Conservation (phyloP, 495 filamentous ascomycete species). For the Penicillium egyptiacum region DNA sequence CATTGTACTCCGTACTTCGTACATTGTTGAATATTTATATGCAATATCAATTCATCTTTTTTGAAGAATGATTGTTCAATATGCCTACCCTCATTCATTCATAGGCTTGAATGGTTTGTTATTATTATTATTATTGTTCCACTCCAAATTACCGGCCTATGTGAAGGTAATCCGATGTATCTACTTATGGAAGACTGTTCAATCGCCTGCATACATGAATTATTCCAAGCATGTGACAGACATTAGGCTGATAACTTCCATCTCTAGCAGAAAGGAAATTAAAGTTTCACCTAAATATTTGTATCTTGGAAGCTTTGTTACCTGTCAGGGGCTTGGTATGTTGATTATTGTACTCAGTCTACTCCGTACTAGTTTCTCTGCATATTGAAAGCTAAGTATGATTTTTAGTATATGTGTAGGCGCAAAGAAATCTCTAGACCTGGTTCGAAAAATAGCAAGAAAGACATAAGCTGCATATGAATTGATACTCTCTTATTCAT, state of each 20-base stretch:
- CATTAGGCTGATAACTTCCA: background rate
- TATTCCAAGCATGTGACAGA: background rate
- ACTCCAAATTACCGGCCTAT: background rate
- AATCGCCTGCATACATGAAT: background rate
- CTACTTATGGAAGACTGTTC: background rate
- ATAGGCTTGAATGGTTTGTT: background rate
- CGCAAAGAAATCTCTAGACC: background rate
- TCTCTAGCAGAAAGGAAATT: background rate
- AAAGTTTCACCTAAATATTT: background rate
- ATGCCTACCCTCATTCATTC: background rate
- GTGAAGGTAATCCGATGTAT: too few relatives aligned
- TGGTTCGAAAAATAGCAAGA: background rate
- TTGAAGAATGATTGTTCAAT: background rate
- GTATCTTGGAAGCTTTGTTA: background rate
- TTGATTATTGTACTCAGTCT: background rate
- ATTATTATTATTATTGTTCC: background rate
- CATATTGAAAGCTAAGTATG: background rate
- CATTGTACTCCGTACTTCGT: background rate
- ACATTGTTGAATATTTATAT: background rate
- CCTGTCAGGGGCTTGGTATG: constrained; percentile 7
- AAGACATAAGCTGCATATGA: background rate
- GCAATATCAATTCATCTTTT: background rate
- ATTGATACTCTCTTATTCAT: background rate
- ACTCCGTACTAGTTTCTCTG: background rate
- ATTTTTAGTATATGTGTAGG: too few relatives aligned